Evolutionary conservation across 169 alveolate species (phyloP).

Genomic region (Neospora caninum): DNA sequence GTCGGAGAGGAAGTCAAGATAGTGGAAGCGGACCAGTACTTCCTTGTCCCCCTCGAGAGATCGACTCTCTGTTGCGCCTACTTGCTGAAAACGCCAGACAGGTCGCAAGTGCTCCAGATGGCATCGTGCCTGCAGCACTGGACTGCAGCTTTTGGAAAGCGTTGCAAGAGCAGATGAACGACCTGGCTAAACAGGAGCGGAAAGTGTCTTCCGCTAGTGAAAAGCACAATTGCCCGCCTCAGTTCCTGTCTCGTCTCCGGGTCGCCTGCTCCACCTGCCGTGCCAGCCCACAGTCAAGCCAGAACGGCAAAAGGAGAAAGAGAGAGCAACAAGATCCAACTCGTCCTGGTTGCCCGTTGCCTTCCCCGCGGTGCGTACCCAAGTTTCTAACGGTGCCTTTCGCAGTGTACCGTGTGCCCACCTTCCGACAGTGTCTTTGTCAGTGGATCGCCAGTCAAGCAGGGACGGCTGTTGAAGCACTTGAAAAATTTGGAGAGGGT

Average conservation of each 20-base stretch:
- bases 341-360: slow-evolving; percentile 1
- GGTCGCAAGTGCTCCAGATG: background rate
- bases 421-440: background rate
- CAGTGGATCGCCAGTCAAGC: slow-evolving; percentile 16
- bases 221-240: background rate
- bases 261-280: background rate
- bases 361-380: slow-evolving; percentile 30
- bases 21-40: background rate
- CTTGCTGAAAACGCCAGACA: background rate
- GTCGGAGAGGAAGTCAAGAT: background rate
- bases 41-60: background rate
- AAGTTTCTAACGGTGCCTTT: background rate
- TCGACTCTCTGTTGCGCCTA: background rate
- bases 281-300: background rate
- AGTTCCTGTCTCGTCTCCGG: slow-evolving; percentile 3
- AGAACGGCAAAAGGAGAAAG: background rate
- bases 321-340: background rate
- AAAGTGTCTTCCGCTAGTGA: background rate
- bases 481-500: background rate
- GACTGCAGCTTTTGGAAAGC: slow-evolving; percentile 7
- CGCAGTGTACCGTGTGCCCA: slow-evolving; percentile 3
- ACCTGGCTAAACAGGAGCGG: background rate
- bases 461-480: background rate
- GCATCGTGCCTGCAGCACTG: background rate
- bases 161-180: background rate